phyloP scores from a whole-genome alignment of 306 rosid genomes.

The Castanea sativa region DNA sequence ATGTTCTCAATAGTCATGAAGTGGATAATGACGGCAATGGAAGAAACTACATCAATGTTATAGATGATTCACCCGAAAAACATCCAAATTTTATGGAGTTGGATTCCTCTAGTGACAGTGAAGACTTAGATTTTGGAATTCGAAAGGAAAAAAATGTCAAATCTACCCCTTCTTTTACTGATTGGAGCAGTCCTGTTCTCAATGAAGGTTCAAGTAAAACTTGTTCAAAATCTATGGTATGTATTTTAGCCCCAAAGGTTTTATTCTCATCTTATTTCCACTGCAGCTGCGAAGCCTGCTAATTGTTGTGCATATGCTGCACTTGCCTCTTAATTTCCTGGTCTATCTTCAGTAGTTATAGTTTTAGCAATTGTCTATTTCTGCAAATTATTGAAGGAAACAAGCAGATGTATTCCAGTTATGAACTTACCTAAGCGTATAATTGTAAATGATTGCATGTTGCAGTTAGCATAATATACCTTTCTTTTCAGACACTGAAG shows the following conservation, averaged over 20 bases:
- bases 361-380: background rate
- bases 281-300: background rate
- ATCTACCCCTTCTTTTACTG: slow-evolving; percentile 19
- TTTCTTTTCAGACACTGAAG: slow-evolving; percentile 19
- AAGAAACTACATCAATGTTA: slow-evolving; percentile 26
- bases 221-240: slow-evolving; percentile 48
- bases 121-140: slow-evolving; percentile 32
- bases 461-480: background rate
- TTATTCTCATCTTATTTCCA: slow-evolving; percentile 5
- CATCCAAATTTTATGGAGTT: slow-evolving; percentile 46
- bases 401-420: background rate
- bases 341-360: background rate
- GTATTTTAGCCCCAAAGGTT: slow-evolving; percentile 1
- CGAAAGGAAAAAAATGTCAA: slow-evolving; percentile 23
- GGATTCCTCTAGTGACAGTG: slow-evolving; percentile 70
- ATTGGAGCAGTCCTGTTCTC: slow-evolving; percentile 10
- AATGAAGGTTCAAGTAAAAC: slow-evolving; percentile 17
- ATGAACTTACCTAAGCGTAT: background rate
- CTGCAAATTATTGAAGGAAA: background rate
- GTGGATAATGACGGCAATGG: slow-evolving; percentile 12
- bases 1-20: slow-evolving; percentile 13
- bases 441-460: background rate
- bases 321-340: background rate
- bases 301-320: slow-evolving; percentile 1
- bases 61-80: slow-evolving; percentile 48